Evolutionary conservation across 2,329 filamentous ascomycete species (phyloP), one percentile per base, ranked within the genome.

Genomic region (Pseudocercospora macadamiae): DNA sequence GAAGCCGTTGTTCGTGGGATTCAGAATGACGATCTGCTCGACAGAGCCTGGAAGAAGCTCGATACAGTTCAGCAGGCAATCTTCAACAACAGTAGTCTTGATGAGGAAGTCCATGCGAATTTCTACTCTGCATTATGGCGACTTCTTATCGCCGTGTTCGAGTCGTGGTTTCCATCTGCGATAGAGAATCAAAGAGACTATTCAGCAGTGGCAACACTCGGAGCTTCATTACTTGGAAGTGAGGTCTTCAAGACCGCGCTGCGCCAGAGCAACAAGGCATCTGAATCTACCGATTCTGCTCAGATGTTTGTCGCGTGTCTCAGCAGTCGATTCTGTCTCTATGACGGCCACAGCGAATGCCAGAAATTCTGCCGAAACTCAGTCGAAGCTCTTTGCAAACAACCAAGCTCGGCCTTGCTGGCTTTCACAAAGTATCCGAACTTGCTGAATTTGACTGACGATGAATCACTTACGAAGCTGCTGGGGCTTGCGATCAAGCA

Each of bases 141-240:
- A 16, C 36, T 66, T 34, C 36, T 61, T 7, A 34, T 54, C n/a
- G 42, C 48, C 32, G 49, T 61, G 4, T 56, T 68, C 3, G 48
- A 64, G 10, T 49, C 65, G 26, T 69, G 64, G 63, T 65, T 60
- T 12, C 68, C 66, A 2, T 34, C 54, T 9, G 66, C 59, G 61
- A 54, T 54, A 25, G 51, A 49, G 7, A 48, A 37, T 25, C 56
- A 61, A 37, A 48, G 37, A 19, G 51, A 57, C 16, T 3, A n/a
- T 32, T 30, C 42, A 23, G 26, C 37, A 19, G 47, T 18, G 10
- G 54, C 44, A 21, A 36, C 32, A 30, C 23, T 25, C 25, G 53
- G 19, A 12, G 34, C 49, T 18, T 51, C 28, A 16, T 7, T 62
- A 8, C 26, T 58, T 6, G 26, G 47, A n/a, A 57, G 56, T 12